phyloP scores from a whole-genome alignment of 2,329 filamentous ascomycete species.

The Rutstroemia sydowiana region DNA sequence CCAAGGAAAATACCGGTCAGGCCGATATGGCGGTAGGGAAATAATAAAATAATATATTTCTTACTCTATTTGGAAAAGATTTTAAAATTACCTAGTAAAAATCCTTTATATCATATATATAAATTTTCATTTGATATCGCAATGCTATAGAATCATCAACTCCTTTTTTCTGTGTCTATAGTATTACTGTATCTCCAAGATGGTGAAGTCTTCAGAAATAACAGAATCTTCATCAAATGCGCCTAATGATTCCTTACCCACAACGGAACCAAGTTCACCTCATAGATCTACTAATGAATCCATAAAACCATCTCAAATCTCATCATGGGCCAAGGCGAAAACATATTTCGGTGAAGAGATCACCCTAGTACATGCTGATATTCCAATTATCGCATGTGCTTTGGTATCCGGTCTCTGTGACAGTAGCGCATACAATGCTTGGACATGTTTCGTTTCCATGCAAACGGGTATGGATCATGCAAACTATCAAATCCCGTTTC shows the following conservation, averaged over 20 bases:
- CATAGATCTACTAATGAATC: conserved; percentile 10
- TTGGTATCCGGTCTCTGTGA: conserved; percentile 41
- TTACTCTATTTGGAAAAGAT: too few species aligned
- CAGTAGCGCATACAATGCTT: conserved; percentile 40
- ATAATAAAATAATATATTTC: too few species aligned
- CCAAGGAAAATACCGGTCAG: too few species aligned
- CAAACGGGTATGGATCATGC: conserved; percentile 37
- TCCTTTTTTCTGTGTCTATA: too few species aligned
- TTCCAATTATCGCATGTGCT: conserved; percentile 36
- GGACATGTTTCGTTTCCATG: conserved; percentile 44
- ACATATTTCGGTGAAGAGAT: conserved; percentile 26
- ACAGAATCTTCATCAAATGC: background rate
- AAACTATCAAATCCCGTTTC: background rate
- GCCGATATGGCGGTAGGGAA: too few species aligned
- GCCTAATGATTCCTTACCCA: background rate
- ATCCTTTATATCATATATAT: too few species aligned
- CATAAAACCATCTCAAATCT: conserved; percentile 6
- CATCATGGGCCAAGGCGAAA: background rate
- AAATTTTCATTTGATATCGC: too few species aligned
- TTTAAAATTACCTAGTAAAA: too few species aligned
- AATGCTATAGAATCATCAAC: too few species aligned
- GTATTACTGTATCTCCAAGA: background rate
- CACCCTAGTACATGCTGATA: conserved; percentile 27
- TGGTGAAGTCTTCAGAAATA: background rate
- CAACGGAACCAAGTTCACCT: conserved; percentile 7